Evolutionary conservation across 2,329 filamentous ascomycete species (phyloP), one percentile per base, ranked within the genome.

Genomic region (Fusarium tupiense): DNA sequence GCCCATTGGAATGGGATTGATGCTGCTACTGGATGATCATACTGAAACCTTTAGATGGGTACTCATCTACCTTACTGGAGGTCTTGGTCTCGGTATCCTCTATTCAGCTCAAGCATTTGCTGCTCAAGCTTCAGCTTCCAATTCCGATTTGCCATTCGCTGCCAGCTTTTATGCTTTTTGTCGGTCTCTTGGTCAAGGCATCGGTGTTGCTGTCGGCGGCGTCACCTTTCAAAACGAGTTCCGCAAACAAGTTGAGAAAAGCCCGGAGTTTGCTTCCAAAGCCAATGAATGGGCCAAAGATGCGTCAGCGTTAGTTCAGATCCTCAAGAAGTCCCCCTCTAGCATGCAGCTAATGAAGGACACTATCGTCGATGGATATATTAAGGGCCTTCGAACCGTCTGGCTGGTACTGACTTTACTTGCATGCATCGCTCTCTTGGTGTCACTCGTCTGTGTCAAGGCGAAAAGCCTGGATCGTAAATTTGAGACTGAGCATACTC

Each of bases 171-270:
- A 91, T 81, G 88, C 87, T 61, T 94, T 94, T 83, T 77, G 68
- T 44, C 70, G 76, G n/a, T 87, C 88, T 4, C 86, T 93, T 31
- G 92, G 92, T 1, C 90, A 93, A 78, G 86, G 88, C 0, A 81
- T 93, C 16, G 91, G 91, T 31, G 89, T 93, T 6, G 91, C 91
- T 5, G 85, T 93, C 59, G 89, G 90, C 5, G 91, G 92, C 8
- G 90, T 91, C 38, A 87, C 92, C 61, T 93, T 94, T 82, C 91
- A 94, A 80, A 94, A 93, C 73, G 85, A 86, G 64, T 88, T 92
- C 82, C 83, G 83, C 61, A 81, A 81, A 50, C 86, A 88, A 69
- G 80, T 92, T 50, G 73, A 83, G 20, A 83, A 80, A 5, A 86
- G 86, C 52, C 83, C 87, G 1, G 80, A 82, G 29, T 85, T 90